Evolutionary conservation across 1,284 basidiomycete species (phyloP).

Genomic region (Binderoboletus segoi): DNA sequence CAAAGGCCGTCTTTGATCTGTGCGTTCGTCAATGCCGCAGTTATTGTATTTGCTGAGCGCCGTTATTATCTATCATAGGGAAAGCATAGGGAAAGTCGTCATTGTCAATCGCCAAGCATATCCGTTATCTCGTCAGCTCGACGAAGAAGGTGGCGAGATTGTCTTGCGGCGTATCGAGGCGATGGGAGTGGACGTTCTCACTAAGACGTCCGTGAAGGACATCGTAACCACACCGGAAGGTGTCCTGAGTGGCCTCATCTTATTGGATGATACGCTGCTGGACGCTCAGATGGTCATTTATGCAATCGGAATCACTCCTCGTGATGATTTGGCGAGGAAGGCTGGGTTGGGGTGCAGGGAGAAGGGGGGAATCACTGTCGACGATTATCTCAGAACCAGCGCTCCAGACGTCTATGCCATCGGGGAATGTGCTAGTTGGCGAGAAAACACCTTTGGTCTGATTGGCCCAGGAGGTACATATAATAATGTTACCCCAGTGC

Average conservation of each 20-base stretch:
- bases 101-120: constrained; percentile 66
- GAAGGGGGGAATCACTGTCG: constrained; percentile 62
- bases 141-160: constrained; percentile 68
- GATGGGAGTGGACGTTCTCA: constrained; percentile 66
- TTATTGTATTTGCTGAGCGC: not conserved
- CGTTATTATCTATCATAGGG: constrained; percentile 10
- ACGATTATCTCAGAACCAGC: constrained; percentile 60
- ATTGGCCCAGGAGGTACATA: constrained; percentile 62
- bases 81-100: constrained; percentile 44
- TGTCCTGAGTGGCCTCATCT: constrained; percentile 50
- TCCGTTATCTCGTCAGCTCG: constrained; percentile 73
- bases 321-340: constrained; percentile 64
- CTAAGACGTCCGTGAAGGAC: constrained; percentile 50
- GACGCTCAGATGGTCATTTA: constrained; percentile 60
- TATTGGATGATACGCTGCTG: constrained; percentile 48
- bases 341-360: constrained; percentile 52
- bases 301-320: constrained; percentile 69
- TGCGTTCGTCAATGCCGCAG: not conserved
- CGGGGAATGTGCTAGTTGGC: constrained; percentile 77
- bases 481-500: too few species aligned
- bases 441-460: constrained; percentile 66
- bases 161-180: constrained; percentile 67
- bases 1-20: constrained; percentile 20
- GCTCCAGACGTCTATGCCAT: constrained; percentile 68
- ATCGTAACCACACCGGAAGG: constrained; percentile 41